These are phyloP conservation scores for Syzygium syzygioides DNA, from an alignment of 441 rosid species.

Conservation along the genomic window DNA sequence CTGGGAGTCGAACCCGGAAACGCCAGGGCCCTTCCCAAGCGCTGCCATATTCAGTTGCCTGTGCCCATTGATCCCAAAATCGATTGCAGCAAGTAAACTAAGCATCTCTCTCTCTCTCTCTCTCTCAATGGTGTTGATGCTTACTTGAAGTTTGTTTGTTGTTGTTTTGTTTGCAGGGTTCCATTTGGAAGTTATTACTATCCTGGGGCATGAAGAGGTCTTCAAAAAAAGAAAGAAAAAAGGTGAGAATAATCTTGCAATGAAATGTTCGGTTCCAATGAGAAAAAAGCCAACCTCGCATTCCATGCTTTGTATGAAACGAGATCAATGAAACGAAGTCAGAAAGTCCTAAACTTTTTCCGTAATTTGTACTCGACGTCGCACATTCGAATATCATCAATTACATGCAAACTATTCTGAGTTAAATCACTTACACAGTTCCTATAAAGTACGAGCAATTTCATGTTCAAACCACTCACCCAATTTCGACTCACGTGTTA, in stretches of 20 bases:
- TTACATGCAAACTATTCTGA: too few relatives aligned
- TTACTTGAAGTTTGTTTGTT: background rate
- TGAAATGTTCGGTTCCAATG: background rate
- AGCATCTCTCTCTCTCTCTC: background rate
- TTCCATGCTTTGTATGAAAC: background rate
- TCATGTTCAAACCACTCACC: background rate
- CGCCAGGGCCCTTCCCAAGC: slow-evolving; percentile 10
- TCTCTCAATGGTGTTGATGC: background rate
- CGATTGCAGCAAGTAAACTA: slow-evolving; percentile 19
- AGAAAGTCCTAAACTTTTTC: too few relatives aligned
- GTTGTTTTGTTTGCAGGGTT: background rate
- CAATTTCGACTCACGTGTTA: background rate
- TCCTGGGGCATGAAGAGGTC: background rate
- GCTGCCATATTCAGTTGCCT: slow-evolving; percentile 6
- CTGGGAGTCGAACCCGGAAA: background rate
- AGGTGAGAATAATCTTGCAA: background rate
- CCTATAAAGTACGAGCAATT: background rate
- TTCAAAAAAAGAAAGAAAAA: background rate
- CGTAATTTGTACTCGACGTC: too few relatives aligned
- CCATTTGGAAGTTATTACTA: background rate
- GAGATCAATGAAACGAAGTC: background rate
- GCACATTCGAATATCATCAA: too few relatives aligned
- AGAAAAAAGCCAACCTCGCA: too few relatives aligned
- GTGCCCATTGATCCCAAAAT: slow-evolving; percentile 9
- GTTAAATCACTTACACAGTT: too few relatives aligned